Base-by-base conservation (phyloP, 352 stramenopile species). In the Globisporangium perplexum region DNA sequence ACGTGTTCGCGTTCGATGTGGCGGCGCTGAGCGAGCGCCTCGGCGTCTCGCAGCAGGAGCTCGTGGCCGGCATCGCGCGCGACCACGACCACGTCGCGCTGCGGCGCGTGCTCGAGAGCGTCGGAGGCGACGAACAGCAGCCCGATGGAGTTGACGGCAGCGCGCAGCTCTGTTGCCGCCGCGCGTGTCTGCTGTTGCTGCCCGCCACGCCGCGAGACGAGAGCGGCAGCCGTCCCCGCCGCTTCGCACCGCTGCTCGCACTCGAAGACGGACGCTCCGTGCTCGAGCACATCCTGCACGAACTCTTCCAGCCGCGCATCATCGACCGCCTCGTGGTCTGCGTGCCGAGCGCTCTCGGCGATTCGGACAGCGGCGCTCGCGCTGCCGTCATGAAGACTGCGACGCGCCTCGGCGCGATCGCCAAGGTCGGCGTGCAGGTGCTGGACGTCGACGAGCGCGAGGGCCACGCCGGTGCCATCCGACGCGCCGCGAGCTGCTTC, bases 1-100 rank as follows among this genome's bases (percentile, higher is more conserved):
- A 62, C 22, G 53, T 69, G 48, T 66, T 57, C 33, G 30, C 62
- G 53, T 53, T 69, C n/a, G 49, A 66, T 22, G 53, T 69, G 8
- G 44, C 30, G 17, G 58, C 39, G 47, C 52, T 66, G 36, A 63
- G 58, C 45, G 58, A 69, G 23, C 45, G 47, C 8, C 49, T 69
- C 23, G 62, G 53, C 20, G 31, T 69, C 39, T 69, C 62, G 6
- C 57, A 69, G 59, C 20, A 59, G 28, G 62, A 69, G 45, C 58
- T 69, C 45, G 46, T 63, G 23, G 53, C 48, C 5, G 58, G 62
- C 24, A 60, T 69, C 26, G 48, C 62, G 38, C 43, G 50, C 7
- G 42, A 54, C 15, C 53, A 69, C 20, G 33, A 44, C 41, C 50
- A 51, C 43, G 55, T 60, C 26, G 47, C 62, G 26, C 45, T 68